Evolutionary conservation across 2,329 filamentous ascomycete species (phyloP).

Genomic region (Colletotrichum tropicale): DNA sequence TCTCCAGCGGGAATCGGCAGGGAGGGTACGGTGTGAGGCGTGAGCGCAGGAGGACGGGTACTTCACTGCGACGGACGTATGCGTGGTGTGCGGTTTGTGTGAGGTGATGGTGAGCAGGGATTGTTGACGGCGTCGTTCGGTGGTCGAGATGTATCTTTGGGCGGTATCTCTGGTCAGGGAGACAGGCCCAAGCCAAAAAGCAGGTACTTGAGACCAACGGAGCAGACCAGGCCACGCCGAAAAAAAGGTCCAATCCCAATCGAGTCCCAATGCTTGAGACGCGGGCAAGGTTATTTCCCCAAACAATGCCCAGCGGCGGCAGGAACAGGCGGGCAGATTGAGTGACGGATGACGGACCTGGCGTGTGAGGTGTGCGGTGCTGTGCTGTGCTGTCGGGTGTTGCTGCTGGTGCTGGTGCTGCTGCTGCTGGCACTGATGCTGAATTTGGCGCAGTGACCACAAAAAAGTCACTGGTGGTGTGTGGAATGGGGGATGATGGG

Average conservation of each 20-base stretch:
- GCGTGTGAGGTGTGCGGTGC: not conserved
- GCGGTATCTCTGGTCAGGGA: not conserved
- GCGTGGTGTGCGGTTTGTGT: slow-evolving; percentile 5
- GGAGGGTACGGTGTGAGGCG: slow-evolving; percentile 3
- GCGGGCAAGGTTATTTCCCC: not conserved
- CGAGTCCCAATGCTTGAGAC: not conserved
- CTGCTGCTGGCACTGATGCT: not conserved
- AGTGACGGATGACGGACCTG: not conserved
- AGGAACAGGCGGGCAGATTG: slow-evolving; percentile 7
- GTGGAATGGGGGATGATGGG: slow-evolving; percentile 20
- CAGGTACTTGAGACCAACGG: not conserved
- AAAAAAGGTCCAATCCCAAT: not conserved
- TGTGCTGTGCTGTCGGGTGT: not conserved
- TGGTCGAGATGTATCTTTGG: not conserved
- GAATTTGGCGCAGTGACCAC: not conserved
- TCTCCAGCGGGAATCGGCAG: slow-evolving; percentile 18
- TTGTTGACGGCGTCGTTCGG: not conserved
- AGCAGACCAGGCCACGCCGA: not conserved
- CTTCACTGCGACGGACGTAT: not conserved
- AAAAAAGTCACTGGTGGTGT: not conserved
- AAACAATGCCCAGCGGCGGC: slow-evolving; percentile 11
- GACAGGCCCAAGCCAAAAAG: not conserved
- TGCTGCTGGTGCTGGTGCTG: not conserved
- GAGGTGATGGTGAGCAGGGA: slow-evolving; percentile 19
- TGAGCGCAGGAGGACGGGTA: not conserved